A percentile compares a stretch with the other conserved stretches of the same genome.
These are phyloP conservation scores for Capsicum chinense DNA, from an alignment of 257 asterid species.

Conservation along the genomic window DNA sequence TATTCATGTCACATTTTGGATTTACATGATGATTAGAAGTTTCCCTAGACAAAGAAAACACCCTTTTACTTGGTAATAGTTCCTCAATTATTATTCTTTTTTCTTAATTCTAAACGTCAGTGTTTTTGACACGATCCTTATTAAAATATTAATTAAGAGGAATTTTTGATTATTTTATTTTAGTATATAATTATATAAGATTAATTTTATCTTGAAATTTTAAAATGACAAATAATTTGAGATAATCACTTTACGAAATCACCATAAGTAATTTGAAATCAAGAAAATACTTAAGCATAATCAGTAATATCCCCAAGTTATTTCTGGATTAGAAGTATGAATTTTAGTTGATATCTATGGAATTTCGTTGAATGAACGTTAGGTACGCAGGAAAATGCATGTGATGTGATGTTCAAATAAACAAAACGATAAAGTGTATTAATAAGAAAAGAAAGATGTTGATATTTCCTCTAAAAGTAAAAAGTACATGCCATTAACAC, in stretches of 20 bases:
- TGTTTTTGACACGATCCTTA: not conserved
- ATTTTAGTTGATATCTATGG: not conserved
- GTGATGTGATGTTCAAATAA: not conserved
- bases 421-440: not conserved
- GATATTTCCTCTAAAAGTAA: not conserved
- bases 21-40: slow-evolving; percentile 13
- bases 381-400: not conserved
- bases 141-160: not conserved
- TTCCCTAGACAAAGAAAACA: not conserved
- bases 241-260: not conserved
- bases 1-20: not conserved
- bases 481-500: not conserved
- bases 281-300: too few species aligned
- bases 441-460: not conserved
- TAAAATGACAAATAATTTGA: not conserved
- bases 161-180: not conserved
- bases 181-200: too few species aligned
- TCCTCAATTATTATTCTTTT: not conserved
- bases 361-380: not conserved
- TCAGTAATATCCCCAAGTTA: not conserved
- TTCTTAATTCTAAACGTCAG: not conserved
- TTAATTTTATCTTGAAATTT: too few species aligned
- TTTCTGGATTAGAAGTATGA: not conserved
- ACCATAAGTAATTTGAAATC: rapidly evolving
- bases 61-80: slow-evolving; percentile 21